Evolutionary conservation across 768 basidiomycete genomes (phyloP), one percentile per base, ranked within the genome.

Genomic region (Macrolepiota albuminosa): DNA sequence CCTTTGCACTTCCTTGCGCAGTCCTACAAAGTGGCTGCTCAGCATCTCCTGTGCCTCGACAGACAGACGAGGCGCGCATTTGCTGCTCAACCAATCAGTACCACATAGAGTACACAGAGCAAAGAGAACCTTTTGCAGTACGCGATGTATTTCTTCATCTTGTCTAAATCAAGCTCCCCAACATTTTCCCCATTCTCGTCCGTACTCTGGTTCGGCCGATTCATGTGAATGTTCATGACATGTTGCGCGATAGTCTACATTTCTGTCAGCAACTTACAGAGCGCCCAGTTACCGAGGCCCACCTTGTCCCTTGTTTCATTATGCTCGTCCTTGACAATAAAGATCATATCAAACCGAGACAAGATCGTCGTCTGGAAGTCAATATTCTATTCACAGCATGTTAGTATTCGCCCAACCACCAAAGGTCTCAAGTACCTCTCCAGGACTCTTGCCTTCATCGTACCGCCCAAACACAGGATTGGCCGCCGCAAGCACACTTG

Each of bases 321-420:
- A 71, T 99, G 97, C 68, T 98, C 95, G 67, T 99, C 97, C 71
- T 91, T 93, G 61, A 99, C 90, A 64, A 99, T 96, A 78, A 98
- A 99, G 67, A 99, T 98, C 95, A 99, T 96, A 71, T 99, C 97
- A 73, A 99, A 99, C 58, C 97, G 90, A 51, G 95, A 98, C 70
- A 99, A 74, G 65, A 99, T 98, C 2, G 97, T 98, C 6, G 95
- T 97, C 76, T 97, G 95, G 72, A 97, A 95, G 70, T 97, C 95
- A 64, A 97, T 97, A 70, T 97, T 97, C 93, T 83, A 52, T 2
- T 48, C 34, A 36, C 9, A 21, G 45, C 36, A 42, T 16, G 47
- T 52, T 18, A 63, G 46, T 66, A 48, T 39, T 36, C 51, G 51
- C 40, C 8, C 39, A 46, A 31, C 10, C 43, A 36, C 18, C 58